Conservation (phyloP, 2,329 filamentous ascomycete species). For the Colletotrichum lupini region DNA sequence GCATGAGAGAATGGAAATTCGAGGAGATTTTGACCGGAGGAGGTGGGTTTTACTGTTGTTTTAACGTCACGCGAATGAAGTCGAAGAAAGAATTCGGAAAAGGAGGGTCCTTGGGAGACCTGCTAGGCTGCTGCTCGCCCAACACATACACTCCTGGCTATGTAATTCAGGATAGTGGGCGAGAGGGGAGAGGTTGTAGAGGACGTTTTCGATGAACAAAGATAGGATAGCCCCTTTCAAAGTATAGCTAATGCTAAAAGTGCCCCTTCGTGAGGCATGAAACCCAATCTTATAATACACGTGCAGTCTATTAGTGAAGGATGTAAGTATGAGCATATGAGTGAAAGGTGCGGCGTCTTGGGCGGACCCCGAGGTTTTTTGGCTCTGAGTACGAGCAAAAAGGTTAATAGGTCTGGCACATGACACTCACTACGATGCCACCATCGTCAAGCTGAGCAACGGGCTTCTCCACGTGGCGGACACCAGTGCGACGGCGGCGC, state of each 20-base stretch:
- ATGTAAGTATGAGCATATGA: not conserved
- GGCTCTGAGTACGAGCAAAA: not conserved
- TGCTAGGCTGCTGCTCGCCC: not conserved
- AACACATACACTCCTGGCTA: not conserved
- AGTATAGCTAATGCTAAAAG: slow-evolving; percentile 26
- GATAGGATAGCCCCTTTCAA: slow-evolving; percentile 15
- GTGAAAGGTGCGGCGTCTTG: not conserved
- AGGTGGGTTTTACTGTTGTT: not conserved
- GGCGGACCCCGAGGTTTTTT: not conserved
- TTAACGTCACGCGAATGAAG: slow-evolving; percentile 23
- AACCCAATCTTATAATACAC: not conserved
- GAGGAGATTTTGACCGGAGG: not conserved
- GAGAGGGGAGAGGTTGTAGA: not conserved
- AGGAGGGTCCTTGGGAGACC: not conserved
- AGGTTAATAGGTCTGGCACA: not conserved
- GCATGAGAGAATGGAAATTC: slow-evolving; percentile 20
- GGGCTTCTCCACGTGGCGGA: not conserved
- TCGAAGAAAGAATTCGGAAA: not conserved
- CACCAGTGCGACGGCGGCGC: not conserved
- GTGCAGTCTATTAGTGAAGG: not conserved
- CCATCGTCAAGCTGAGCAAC: not conserved
- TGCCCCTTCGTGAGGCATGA: slow-evolving; percentile 8
- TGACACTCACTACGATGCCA: not conserved
- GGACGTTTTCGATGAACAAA: slow-evolving; percentile 2
- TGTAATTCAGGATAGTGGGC: slow-evolving; percentile 15